These are phyloP conservation scores for Kwoniella botswanensis DNA, from an alignment of 768 basidiomycete genomes.

Conservation along the genomic window DNA sequence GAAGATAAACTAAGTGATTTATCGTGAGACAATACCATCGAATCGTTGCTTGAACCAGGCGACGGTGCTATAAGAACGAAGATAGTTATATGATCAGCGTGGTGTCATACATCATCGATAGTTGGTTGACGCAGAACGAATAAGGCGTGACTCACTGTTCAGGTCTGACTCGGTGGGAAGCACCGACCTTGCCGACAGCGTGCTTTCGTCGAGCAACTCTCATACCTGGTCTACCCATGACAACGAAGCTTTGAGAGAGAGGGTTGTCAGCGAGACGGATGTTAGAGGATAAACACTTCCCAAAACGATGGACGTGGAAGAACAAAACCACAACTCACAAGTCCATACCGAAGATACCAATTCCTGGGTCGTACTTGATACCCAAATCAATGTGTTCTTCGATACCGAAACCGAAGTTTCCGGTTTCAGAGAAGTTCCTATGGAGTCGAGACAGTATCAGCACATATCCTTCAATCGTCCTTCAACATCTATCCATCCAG, in stretches of 20 bases:
- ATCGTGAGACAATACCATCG: conserved; percentile 82
- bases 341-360: conserved; percentile 99
- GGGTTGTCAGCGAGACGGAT: neutral
- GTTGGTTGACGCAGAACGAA: neutral
- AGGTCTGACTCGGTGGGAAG: conserved; percentile 87
- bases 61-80: conserved; percentile 65
- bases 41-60: conserved; percentile 99
- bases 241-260: conserved; percentile 57
- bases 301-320: neutral
- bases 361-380: conserved; percentile 95
- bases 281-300: neutral
- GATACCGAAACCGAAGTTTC: conserved; percentile 99
- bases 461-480: neutral
- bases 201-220: conserved; percentile 90
- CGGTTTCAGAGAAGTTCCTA: conserved; percentile 96
- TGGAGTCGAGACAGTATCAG: conserved; percentile 8
- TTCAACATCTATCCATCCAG: neutral
- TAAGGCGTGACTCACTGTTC: conserved; percentile 66
- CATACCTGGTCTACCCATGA: conserved; percentile 94
- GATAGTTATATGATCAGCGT: neutral
- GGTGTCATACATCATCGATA: too few relatives aligned
- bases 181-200: conserved; percentile 83
- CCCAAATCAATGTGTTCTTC: conserved; percentile 97
- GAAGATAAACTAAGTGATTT: conserved; percentile 3
- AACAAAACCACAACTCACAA: conserved; percentile 69